Evolutionary conservation across 1,139 yeast species (phyloP).

Genomic region (Oligophagozyma castellii): DNA sequence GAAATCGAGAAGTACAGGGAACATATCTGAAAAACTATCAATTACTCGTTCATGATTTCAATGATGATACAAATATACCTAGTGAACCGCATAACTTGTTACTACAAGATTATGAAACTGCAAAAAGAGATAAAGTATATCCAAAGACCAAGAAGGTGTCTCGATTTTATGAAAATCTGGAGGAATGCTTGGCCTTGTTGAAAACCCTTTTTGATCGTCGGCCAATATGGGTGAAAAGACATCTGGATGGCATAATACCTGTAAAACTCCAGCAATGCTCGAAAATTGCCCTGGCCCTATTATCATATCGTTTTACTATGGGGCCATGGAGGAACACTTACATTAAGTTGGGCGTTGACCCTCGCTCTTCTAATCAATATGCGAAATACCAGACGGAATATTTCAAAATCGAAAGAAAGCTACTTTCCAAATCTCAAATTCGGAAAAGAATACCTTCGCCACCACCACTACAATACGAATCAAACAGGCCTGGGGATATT

Average conservation of each 20-base stretch:
- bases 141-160: conserved; percentile 23
- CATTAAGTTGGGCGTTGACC: conserved; percentile 68
- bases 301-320: conserved; percentile 63
- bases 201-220: conserved; percentile 44
- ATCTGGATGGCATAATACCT: conserved; percentile 48
- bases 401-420: conserved; percentile 32
- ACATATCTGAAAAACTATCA: conserved; percentile 27
- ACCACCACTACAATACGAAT: conserved; percentile 22
- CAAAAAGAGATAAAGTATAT: conserved; percentile 20
- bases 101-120: conserved; percentile 23
- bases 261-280: conserved; percentile 36
- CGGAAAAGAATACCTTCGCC: conserved; percentile 25
- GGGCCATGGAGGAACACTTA: conserved; percentile 97
- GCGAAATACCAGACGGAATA: conserved; percentile 76
- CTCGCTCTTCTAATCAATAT: conserved; percentile 38
- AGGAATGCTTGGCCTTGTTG: conserved; percentile 35
- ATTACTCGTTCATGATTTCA: conserved; percentile 19
- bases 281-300: conserved; percentile 70
- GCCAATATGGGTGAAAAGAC: conserved; percentile 82
- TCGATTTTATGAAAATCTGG: conserved; percentile 28
- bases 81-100: conserved; percentile 30
- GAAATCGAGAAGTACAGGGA: conserved; percentile 32
- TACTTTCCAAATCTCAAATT: conserved; percentile 28
- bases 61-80: conserved; percentile 28
- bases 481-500: conserved; percentile 22